These are phyloP conservation scores for Nicotiana benthamiana DNA, from an alignment of 257 asterid species.

Conservation along the genomic window DNA sequence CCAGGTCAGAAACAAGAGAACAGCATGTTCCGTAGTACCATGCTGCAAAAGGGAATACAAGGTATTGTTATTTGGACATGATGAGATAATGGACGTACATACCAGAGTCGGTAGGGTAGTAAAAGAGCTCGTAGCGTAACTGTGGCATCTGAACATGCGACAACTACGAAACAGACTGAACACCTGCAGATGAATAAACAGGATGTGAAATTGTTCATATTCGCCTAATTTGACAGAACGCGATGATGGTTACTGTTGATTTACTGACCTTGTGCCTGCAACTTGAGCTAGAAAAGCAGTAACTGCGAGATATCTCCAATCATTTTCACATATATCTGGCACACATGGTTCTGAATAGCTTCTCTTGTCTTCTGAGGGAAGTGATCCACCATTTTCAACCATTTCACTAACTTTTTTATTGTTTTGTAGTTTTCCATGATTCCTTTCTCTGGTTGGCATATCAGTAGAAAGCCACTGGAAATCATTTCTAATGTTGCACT, in stretches of 20 bases:
- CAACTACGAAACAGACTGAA: slow-evolving; percentile 64
- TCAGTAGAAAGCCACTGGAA: slow-evolving; percentile 94
- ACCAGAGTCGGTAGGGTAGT: slow-evolving; percentile 83
- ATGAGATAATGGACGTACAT: slow-evolving; percentile 4
- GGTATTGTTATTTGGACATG: background rate
- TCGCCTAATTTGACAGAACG: background rate
- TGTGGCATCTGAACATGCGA: slow-evolving; percentile 95
- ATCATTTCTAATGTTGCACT: slow-evolving; percentile 22
- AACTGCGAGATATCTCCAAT: slow-evolving; percentile 93
- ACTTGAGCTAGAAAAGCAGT: slow-evolving; percentile 85
- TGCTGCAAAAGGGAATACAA: background rate
- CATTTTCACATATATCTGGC: slow-evolving; percentile 64
- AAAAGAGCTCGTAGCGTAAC: slow-evolving; percentile 80
- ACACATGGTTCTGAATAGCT: slow-evolving; percentile 23
- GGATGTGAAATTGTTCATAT: background rate
- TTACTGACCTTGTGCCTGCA: slow-evolving; percentile 58
- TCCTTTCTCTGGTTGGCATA: slow-evolving; percentile 61
- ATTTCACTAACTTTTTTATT: slow-evolving; percentile 24
- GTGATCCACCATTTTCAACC: slow-evolving; percentile 26
- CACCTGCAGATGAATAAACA: slow-evolving; percentile 44
- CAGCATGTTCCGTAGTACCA: background rate
- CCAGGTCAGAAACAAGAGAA: slow-evolving; percentile 10
- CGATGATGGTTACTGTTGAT: slow-evolving; percentile 7
- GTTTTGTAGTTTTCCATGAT: slow-evolving; percentile 33
- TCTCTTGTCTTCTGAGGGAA: slow-evolving; percentile 24